Percentiles rank a stretch among this genome's conserved stretches.
phyloP scores from a whole-genome alignment of 495 filamentous ascomycete genomes.

The Aspergillus sparsus region DNA sequence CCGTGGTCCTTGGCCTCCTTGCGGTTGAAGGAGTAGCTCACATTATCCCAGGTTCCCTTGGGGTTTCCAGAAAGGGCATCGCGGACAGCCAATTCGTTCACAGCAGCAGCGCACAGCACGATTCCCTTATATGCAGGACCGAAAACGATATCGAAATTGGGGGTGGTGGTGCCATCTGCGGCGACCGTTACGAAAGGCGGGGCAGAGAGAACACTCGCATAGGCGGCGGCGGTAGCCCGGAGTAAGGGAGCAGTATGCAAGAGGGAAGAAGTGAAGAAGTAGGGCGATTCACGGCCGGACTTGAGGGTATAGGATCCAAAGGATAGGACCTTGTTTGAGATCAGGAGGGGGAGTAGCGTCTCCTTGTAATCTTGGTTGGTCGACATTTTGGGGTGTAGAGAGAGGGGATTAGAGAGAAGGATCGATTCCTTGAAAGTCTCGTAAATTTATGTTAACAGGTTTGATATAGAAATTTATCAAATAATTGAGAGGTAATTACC shows the following conservation, averaged over 20 bases:
- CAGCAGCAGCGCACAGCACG: constrained; percentile 72
- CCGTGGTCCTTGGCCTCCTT: constrained; percentile 95
- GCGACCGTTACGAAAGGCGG: constrained; percentile 45
- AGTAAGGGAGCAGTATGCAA: constrained; percentile 78
- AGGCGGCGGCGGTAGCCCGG: constrained; percentile 71
- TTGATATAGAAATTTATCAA: no score
- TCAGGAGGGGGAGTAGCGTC: constrained; percentile 69
- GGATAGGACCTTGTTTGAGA: constrained; percentile 72
- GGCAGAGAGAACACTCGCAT: constrained; percentile 67
- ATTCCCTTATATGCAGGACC: constrained; percentile 98
- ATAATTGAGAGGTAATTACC: no score
- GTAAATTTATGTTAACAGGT: no score
- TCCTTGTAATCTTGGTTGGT: constrained; percentile 57
- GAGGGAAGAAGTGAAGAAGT: constrained; percentile 95
- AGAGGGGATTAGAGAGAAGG: no score
- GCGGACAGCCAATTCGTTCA: constrained; percentile 66
- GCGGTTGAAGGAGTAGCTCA: constrained; percentile 86
- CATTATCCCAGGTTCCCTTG: constrained; percentile 43
- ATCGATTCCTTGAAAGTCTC: no score
- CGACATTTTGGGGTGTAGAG: constrained; percentile 15
- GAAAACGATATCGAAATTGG: constrained; percentile 45
- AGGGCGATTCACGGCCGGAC: constrained; percentile 89
- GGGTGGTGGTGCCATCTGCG: constrained; percentile 26
- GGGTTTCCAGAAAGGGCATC: constrained; percentile 45
- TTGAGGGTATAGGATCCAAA: constrained; percentile 92